Base-by-base conservation (phyloP, 1,284 basidiomycete genomes). In the Cystobasidiaceae sp. region DNA sequence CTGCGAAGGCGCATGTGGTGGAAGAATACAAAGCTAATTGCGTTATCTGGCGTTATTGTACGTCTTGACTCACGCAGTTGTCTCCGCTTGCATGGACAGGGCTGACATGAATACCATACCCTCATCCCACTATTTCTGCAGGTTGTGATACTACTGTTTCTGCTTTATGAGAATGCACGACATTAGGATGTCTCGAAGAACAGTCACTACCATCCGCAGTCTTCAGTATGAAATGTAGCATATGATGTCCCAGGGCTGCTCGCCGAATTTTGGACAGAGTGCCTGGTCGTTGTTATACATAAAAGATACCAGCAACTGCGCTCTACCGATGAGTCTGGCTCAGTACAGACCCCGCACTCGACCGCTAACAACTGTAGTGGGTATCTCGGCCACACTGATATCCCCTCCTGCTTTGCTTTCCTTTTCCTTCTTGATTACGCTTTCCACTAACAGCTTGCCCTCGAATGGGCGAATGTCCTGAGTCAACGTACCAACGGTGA, bases 1-100 rank as follows among this genome's bases (percentile, higher is more conserved):
- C 86, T 93, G 15, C 81, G 94, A 48, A 82, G 93, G 68, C 86
- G 93, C 76, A 94, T 97, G 88, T 97, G 94, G 90, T 98, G 93
- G 93, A 87, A 85, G 78, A 94, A 91, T 74, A 85, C 81, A 69
- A 86, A 88, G 77, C 84, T 92, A 50, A 75, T 90, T 71, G 84
- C 80, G 1, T 77, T 97, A 41, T 83, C 84, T 46, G 80, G 85
- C 8, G 13, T 49, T 57, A 17, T 23, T 52, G 3, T 48, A 37
- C 46, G 34, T 54, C 19, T 32, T 59, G 30, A 32, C 60, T 21
- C 39, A 58, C 11, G 37, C 37, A 11, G n/a, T 39, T 39, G 11
- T 39, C n/a, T n/a, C 37, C 37, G 37, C 37, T 39, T 11, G 37
- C 37, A 11, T 11, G n/a, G 11, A n/a, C n/a, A n/a, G n/a, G n/a